Evolutionary conservation across 2,329 filamentous ascomycete species (phyloP).

Genomic region (Aureobasidium zeae): DNA sequence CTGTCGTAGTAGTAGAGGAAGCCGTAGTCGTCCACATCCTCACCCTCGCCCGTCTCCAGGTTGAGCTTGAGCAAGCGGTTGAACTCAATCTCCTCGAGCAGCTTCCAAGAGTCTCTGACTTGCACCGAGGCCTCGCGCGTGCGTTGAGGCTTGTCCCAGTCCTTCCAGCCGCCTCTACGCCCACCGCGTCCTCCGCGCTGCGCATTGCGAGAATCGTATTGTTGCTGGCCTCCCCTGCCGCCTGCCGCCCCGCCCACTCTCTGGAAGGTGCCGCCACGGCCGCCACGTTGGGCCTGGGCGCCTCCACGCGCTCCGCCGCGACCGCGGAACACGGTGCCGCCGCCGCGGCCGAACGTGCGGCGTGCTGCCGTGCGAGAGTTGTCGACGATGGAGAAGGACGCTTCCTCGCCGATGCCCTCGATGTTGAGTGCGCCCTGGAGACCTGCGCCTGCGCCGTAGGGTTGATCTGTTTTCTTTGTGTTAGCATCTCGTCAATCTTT

Average conservation of each 20-base stretch:
- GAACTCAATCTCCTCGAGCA: constrained; percentile 98
- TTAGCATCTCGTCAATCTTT: neutral
- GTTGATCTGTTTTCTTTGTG: constrained; percentile 69
- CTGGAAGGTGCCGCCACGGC: constrained; percentile 58
- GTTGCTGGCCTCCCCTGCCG: constrained; percentile 56
- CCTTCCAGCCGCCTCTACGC: constrained; percentile 94
- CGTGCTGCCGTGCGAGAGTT: constrained; percentile 82
- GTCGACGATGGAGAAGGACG: constrained; percentile 95
- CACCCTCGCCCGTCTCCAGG: constrained; percentile 85
- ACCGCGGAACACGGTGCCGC: constrained; percentile 80
- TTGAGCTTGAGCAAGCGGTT: constrained; percentile 91
- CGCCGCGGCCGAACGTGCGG: constrained; percentile 73
- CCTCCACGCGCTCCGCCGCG: constrained; percentile 60
- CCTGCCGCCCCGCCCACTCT: constrained; percentile 63
- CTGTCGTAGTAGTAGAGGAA: constrained; percentile 99
- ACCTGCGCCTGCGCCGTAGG: constrained; percentile 83
- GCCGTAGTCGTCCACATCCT: constrained; percentile 90
- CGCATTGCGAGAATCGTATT: constrained; percentile 62
- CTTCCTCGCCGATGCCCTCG: constrained; percentile 88
- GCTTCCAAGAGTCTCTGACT: constrained; percentile 89
- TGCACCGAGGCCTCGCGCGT: constrained; percentile 94
- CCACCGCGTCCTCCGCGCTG: constrained; percentile 63
- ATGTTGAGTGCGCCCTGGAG: constrained; percentile 71
- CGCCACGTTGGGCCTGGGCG: constrained; percentile 56
- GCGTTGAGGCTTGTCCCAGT: constrained; percentile 94